These are phyloP conservation scores for Coemansia sp. DNA, from an alignment of 192 early-diverging fungal genomes.

Conservation along the genomic window DNA sequence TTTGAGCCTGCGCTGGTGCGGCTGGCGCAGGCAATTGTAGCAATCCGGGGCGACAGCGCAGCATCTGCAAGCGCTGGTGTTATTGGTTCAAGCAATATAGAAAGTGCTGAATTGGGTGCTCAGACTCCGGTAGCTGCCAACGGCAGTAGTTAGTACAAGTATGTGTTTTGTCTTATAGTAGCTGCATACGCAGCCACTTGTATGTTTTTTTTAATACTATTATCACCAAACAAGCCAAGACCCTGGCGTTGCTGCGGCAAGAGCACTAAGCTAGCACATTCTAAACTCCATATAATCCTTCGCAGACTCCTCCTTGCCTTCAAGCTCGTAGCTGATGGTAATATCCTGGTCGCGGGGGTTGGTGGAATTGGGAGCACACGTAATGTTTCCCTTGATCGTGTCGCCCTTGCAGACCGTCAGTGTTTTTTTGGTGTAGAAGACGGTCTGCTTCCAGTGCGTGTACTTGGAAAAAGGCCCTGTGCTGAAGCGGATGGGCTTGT, in stretches of 20 bases:
- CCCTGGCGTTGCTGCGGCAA: neutral
- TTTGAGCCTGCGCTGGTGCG: constrained; percentile 48
- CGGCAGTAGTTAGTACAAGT: neutral
- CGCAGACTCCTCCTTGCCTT: constrained; percentile 57
- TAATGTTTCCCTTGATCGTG: constrained; percentile 64
- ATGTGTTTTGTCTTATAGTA: too few relatives aligned
- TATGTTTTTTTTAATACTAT: neutral
- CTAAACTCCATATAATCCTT: constrained; percentile 65
- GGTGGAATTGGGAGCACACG: constrained; percentile 68
- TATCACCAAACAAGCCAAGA: neutral
- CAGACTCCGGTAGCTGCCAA: constrained; percentile 5
- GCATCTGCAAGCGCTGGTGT: neutral
- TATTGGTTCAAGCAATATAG: neutral
- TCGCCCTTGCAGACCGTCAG: constrained; percentile 75
- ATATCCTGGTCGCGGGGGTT: constrained; percentile 97
- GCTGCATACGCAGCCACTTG: neutral
- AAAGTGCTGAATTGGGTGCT: neutral
- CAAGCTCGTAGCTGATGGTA: constrained; percentile 65
- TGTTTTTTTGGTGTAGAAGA: constrained; percentile 85
- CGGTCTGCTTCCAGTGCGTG: constrained; percentile 99
- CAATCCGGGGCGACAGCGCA: constrained; percentile 11
- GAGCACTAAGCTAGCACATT: constrained; percentile 57
- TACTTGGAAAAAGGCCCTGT: constrained; percentile 81
- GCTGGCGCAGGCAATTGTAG: constrained; percentile 37
- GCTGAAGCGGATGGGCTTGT: constrained; percentile 78